Conservation (phyloP, 1,284 basidiomycete species). For the Boletus subluridellus region DNA sequence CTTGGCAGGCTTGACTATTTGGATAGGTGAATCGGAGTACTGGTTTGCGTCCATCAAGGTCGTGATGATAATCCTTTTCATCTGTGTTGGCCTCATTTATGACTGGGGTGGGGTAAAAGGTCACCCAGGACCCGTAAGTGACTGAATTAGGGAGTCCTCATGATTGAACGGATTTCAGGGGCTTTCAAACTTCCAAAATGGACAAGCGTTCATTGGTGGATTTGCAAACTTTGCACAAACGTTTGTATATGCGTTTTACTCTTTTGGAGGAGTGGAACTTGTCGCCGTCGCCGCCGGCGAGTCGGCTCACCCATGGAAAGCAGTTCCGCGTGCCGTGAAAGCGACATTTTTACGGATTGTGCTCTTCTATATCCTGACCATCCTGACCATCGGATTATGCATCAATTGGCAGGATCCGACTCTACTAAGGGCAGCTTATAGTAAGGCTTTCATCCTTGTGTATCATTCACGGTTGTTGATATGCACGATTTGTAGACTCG, state of each 20-base stretch:
- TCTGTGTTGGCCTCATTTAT: conserved; percentile 53
- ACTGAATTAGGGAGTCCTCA: background rate
- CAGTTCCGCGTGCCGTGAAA: conserved; percentile 65
- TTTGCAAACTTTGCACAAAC: conserved; percentile 52
- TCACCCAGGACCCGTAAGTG: conserved; percentile 48
- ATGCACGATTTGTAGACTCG: conserved; percentile 34
- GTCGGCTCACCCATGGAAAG: conserved; percentile 54
- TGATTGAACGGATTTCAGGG: conserved; percentile 34
- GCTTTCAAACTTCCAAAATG: conserved; percentile 50
- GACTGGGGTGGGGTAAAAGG: conserved; percentile 56
- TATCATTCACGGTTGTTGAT: background rate
- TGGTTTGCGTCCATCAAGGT: conserved; percentile 56
- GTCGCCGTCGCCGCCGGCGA: conserved; percentile 65
- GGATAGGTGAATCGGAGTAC: conserved; percentile 50
- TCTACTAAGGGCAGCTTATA: conserved; percentile 43
- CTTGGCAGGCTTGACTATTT: background rate
- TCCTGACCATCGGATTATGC: conserved; percentile 54
- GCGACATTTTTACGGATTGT: conserved; percentile 67
- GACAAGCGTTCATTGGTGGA: conserved; percentile 52
- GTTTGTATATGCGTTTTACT: conserved; percentile 60
- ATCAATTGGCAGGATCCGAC: conserved; percentile 53
- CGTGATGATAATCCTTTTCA: conserved; percentile 50
- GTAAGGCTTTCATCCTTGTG: conserved; percentile 29
- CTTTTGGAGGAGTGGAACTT: conserved; percentile 74
- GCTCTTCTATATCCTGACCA: conserved; percentile 58